A percentile compares a stretch with the other conserved stretches of the same genome.
Conservation (phyloP, 495 filamentous ascomycete genomes). For the Friedmanniomyces endolithicus region DNA sequence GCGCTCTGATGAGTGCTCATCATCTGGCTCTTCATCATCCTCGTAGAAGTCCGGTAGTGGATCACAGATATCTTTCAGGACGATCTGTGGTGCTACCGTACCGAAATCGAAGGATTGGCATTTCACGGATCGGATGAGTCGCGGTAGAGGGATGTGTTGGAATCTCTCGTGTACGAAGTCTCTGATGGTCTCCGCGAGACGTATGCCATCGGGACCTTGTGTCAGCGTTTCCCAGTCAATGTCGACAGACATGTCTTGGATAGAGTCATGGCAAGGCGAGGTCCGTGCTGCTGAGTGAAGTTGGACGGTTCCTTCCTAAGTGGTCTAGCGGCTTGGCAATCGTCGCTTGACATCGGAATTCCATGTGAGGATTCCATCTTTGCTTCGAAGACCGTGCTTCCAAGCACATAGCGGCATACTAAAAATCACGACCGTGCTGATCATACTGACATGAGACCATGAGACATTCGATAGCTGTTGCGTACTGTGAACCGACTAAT, state of each 20-base stretch:
- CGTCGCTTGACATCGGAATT: no score
- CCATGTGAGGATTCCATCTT: neutral
- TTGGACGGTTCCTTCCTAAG: neutral
- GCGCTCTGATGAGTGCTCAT: slow-evolving; percentile 34
- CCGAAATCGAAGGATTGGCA: slow-evolving; percentile 93
- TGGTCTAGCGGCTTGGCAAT: neutral
- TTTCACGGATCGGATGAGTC: slow-evolving; percentile 91
- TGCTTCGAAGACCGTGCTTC: no score
- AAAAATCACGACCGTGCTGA: no score
- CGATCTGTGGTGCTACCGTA: slow-evolving; percentile 63
- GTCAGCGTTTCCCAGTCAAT: slow-evolving; percentile 91
- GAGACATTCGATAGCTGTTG: no score
- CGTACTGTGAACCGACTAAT: no score
- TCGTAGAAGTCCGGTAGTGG: slow-evolving; percentile 96
- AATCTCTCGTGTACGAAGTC: slow-evolving; percentile 93
- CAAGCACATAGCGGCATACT: no score
- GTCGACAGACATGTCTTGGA: slow-evolving; percentile 73
- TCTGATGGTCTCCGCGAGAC: slow-evolving; percentile 71
- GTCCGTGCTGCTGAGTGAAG: neutral
- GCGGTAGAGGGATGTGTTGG: slow-evolving; percentile 76
- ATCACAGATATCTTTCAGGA: slow-evolving; percentile 93
- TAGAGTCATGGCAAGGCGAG: neutral
- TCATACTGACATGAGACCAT: no score
- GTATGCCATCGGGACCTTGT: slow-evolving; percentile 71
- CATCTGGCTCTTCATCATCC: slow-evolving; percentile 43